Base-by-base conservation (phyloP, 176 grass and related monocot species). In the Eragrostis curvula region DNA sequence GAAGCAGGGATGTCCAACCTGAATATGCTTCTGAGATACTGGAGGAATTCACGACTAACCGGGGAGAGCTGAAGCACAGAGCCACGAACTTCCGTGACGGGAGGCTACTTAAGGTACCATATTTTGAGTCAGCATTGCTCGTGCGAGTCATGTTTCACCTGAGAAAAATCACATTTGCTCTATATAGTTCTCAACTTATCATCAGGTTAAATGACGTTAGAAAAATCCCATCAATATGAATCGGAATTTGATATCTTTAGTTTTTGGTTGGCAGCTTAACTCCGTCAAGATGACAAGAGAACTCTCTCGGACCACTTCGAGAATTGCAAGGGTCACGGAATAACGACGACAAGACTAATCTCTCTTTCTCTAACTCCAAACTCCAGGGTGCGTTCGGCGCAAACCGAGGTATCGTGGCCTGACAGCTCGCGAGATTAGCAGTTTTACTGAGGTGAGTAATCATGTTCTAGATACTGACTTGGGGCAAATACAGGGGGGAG, bases 21-120 rank as follows among this genome's bases (percentile, higher is more conserved):
- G 87, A 83, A 41, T 87, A 88, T 23, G 85, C 91, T 68, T 88
- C 85, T 30, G 94, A 97, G 56, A 90, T 97, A 84, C 21, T 94
- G 21, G 91, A 94, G 11, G 94, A 92, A 39, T 81, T 92, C 77
- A 97, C 91, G n/a, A 97, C 94, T 29, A 48, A 85, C 24, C 91
- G 94, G 32, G 94, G 89, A 27, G 87, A 97, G 71, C 13, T 97
- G 81, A 92, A 97, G 66, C 89, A 39, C 71, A 88, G 91, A 73
- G 66, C 77, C 23, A 50, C 29, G 1, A 94, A 85, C 75, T 94
- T 88, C 85, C 87, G 85, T 16, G 79, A 88, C 13, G 89, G 90
- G 51, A 77, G 86, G 63, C 41, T 74, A 23, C 75, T 79, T 24
- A 63, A 84, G 89, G 92, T 94, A 76, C 66, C 43, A 71, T 36